A percentile compares a stretch with the other conserved stretches of the same genome.
phyloP scores from a whole-genome alignment of 805 yeast species.

The Saturnispora dispora region DNA sequence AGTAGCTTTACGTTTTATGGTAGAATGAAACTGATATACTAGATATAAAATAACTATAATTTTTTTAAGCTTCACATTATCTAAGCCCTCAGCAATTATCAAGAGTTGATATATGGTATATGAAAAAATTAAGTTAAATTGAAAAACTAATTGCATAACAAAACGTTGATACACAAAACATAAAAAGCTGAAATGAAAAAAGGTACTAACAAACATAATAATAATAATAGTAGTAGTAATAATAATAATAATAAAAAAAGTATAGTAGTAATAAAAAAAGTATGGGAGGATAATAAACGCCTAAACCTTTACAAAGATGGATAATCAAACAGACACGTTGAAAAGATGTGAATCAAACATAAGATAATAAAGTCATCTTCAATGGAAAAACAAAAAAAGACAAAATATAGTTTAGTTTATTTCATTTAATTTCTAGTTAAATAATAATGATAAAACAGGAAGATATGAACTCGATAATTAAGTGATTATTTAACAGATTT shows the following conservation, averaged over 20 bases:
- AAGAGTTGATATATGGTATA: background rate
- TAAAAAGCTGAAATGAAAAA: background rate
- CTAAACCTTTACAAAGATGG: background rate
- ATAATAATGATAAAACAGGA: background rate
- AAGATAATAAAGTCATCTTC: background rate
- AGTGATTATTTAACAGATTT: constrained; percentile 3
- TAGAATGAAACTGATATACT: too few relatives aligned
- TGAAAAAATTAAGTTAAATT: background rate
- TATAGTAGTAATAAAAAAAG: background rate
- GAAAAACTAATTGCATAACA: background rate
- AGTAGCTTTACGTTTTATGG: too few relatives aligned
- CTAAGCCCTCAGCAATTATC: background rate
- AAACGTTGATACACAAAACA: background rate
- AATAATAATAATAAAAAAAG: background rate
- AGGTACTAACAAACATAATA: background rate
- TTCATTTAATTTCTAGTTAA: background rate
- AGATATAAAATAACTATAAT: background rate
- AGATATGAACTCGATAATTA: background rate
- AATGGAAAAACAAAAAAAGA: background rate
- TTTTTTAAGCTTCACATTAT: background rate
- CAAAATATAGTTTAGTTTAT: background rate
- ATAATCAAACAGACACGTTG: background rate
- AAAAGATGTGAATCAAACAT: background rate
- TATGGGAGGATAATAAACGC: background rate
- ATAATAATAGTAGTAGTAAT: background rate